Evolutionary conservation across 2,329 filamentous ascomycete genomes (phyloP), one percentile per base, ranked within the genome.

Genomic region (Fusarium piperis): DNA sequence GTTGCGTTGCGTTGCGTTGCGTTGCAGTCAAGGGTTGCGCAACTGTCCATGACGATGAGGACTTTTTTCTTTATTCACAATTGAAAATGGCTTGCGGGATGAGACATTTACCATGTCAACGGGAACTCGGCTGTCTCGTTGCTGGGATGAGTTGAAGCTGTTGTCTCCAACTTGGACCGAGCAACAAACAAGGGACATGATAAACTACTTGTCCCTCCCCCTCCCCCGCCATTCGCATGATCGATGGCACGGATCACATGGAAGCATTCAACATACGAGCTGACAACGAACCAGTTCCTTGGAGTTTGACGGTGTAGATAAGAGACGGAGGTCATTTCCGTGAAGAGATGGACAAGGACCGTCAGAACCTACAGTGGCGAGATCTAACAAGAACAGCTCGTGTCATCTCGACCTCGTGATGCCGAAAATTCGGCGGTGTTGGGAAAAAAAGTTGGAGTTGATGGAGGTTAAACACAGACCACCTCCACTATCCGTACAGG

Each of bases 181-280:
- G 39, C 39, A 44, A 26, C 39, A n/a, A 33, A 35, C 32, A 62
- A 32, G 18, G 44, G 20, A 35, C 18, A 62, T 18, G 41, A 61
- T 39, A 35, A 58, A 39, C 20, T 38, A 51, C 30, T 30, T 59
- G 46, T 62, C 57, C 57, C 65, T 74, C 46, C 73, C 71, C 68
- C 73, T 75, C 72, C 74, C 73, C 74, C 74, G 67, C 74, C 62
- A 74, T 73, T 65, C 72, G 68, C 73, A 65, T 46, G 70, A 35
- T 75, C 63, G 59, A 59, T 65, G 59, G 65, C 57, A 71, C 62
- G 62, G 65, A 69, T 76, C 72, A 73, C 72, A 76, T 75, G 70
- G 68, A 67, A 72, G 56, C 60, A 63, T 52, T 67, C 61, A 71
- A 68, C 65, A 67, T 72, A 71, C 74, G 68, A 74, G 62, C 59